Evolutionary conservation across 176 grass and related monocot genomes (phyloP).

Genomic region (Oryza meridionalis): DNA sequence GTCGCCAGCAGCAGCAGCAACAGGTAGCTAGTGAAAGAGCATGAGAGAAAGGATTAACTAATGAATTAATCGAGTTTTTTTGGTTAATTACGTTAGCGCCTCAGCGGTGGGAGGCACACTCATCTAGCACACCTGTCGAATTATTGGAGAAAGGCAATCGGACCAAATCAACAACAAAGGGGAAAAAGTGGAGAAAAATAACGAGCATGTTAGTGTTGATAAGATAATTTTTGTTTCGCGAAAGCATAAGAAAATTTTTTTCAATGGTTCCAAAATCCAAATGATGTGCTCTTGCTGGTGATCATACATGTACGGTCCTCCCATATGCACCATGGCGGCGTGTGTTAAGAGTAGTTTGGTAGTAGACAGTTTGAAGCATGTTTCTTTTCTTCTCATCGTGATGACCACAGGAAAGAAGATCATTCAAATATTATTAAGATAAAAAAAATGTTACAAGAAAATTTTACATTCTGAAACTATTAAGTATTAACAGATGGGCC

Average conservation of each 20-base stretch:
- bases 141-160: slow-evolving; percentile 39
- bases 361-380: no score
- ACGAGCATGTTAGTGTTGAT: not conserved
- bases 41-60: not conserved
- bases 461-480: no score
- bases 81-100: not conserved
- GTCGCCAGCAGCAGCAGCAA: slow-evolving; percentile 1
- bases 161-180: not conserved
- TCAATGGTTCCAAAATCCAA: not conserved
- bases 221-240: not conserved
- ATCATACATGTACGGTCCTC: no score
- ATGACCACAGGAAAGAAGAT: no score
- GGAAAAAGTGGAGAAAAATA: not conserved
- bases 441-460: no score
- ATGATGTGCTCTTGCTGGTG: not conserved
- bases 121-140: slow-evolving; percentile 5
- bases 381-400: no score
- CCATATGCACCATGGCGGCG: no score
- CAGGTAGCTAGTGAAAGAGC: not conserved
- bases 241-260: not conserved
- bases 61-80: not conserved
- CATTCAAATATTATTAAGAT: no score
- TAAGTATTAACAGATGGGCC: no score
- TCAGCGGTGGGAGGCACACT: slow-evolving; percentile 1
- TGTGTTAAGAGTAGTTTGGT: no score